Percentiles rank a stretch among this genome's conserved stretches.
Evolutionary conservation across 768 basidiomycete genomes (phyloP).

Genomic region (Hygrophoropsis aurantiaca): DNA sequence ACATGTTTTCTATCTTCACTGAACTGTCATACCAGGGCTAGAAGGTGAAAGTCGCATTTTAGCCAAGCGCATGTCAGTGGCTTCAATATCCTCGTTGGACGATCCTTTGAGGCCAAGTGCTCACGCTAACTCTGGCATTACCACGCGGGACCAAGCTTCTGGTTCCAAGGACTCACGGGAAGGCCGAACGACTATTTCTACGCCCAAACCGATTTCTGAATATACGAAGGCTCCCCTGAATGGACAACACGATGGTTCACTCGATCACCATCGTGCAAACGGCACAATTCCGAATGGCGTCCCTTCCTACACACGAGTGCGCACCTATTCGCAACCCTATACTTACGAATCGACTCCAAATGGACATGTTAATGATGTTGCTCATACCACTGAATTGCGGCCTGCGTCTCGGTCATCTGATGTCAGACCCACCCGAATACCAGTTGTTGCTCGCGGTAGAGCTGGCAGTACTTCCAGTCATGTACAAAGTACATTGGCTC

Average conservation of each 20-base stretch:
- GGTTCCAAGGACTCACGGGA: constrained; percentile 24
- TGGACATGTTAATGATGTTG: constrained; percentile 21
- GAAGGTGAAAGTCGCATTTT: constrained; percentile 80
- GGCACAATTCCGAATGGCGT: constrained; percentile 31
- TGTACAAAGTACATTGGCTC: constrained; percentile 30
- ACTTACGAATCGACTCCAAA: constrained; percentile 39
- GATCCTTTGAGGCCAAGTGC: constrained; percentile 31
- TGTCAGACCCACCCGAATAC: constrained; percentile 49
- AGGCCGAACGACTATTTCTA: constrained; percentile 40
- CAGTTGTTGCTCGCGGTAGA: constrained; percentile 40
- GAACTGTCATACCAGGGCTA: constrained; percentile 50
- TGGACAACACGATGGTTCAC: constrained; percentile 19
- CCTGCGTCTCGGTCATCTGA: constrained; percentile 43
- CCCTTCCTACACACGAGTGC: constrained; percentile 45
- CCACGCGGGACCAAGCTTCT: constrained; percentile 17
- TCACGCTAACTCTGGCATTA: constrained; percentile 16
- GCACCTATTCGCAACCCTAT: constrained; percentile 68
- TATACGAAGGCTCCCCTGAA: constrained; percentile 32
- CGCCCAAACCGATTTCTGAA: constrained; percentile 47
- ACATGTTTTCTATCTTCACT: constrained; percentile 8
- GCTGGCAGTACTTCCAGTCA: constrained; percentile 43
- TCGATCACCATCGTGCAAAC: constrained; percentile 23
- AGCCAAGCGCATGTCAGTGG: constrained; percentile 72
- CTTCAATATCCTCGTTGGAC: constrained; percentile 61
- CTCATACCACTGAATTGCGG: constrained; percentile 36